Evolutionary conservation across 2,329 filamentous ascomycete genomes (phyloP).

Genomic region (Arthrocladium fulminans): DNA sequence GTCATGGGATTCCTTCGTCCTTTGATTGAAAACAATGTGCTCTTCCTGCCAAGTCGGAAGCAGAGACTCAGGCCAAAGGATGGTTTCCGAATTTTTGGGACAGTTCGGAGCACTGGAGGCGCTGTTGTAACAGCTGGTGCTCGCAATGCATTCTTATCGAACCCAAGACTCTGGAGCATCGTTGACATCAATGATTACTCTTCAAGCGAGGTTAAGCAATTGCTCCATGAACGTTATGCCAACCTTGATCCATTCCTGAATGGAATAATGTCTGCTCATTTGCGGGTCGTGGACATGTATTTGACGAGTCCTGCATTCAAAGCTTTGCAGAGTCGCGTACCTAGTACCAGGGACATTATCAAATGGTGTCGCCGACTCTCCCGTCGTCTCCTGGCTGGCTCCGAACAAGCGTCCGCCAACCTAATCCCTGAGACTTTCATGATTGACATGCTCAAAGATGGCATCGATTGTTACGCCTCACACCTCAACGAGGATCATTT

Average conservation of each 20-base stretch:
- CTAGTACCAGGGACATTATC: constrained; percentile 69
- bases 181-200: constrained; percentile 61
- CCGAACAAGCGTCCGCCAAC: constrained; percentile 35
- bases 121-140: constrained; percentile 62
- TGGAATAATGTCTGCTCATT: constrained; percentile 50
- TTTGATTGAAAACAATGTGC: constrained; percentile 82
- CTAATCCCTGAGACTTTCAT: constrained; percentile 61
- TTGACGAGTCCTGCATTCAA: constrained; percentile 12
- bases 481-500: constrained; percentile 59
- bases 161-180: constrained; percentile 65
- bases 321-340: constrained; percentile 42
- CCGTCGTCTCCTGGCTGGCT: constrained; percentile 47
- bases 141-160: constrained; percentile 30
- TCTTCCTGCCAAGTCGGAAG: constrained; percentile 80
- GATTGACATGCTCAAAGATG: constrained; percentile 87
- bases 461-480: constrained; percentile 83
- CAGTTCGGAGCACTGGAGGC: constrained; percentile 62
- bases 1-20: constrained; percentile 88
- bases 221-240: constrained; percentile 64
- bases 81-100: constrained; percentile 86
- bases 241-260: constrained; percentile 51
- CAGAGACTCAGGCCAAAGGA: constrained; percentile 74
- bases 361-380: constrained; percentile 81
- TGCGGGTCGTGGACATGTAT: constrained; percentile 33
- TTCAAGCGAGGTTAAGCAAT: constrained; percentile 61